Evolutionary conservation across 169 alveolate genomes (phyloP).

Genomic region (Plasmodium gallinaceum): DNA sequence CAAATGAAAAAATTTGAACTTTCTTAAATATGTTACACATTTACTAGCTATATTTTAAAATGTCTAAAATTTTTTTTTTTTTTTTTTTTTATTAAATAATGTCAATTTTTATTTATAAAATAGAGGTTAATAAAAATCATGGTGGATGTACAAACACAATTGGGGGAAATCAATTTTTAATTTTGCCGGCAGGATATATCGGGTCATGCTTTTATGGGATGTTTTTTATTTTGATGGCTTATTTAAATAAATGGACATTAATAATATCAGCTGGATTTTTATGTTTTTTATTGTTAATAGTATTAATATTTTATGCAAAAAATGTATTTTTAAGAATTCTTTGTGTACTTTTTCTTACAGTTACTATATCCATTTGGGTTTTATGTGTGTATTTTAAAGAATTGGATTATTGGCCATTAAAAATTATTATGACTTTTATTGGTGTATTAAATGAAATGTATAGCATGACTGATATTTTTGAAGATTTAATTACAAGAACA

Average conservation of each 20-base stretch:
- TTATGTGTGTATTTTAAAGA: conserved; percentile 68
- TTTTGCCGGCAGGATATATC: conserved; percentile 85
- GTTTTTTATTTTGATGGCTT: conserved; percentile 80
- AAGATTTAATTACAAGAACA: conserved; percentile 81
- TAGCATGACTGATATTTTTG: conserved; percentile 81
- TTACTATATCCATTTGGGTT: conserved; percentile 76
- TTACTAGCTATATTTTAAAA: conserved; percentile 3
- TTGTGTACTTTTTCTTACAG: conserved; percentile 75
- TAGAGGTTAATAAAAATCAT: conserved; percentile 83
- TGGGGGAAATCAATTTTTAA: conserved; percentile 79
- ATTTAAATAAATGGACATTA: conserved; percentile 80
- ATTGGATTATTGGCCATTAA: conserved; percentile 79
- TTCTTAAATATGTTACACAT: not conserved
- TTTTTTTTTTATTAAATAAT: too few relatives aligned
- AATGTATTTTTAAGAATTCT: conserved; percentile 78
- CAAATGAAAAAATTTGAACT: not conserved
- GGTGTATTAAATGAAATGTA: conserved; percentile 83
- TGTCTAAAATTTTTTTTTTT: too few relatives aligned
- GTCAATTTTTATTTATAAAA: too few relatives aligned
- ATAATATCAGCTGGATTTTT: conserved; percentile 78
- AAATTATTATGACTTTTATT: conserved; percentile 79
- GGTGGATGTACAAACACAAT: conserved; percentile 84
- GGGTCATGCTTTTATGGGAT: conserved; percentile 85
- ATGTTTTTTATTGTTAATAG: conserved; percentile 80
- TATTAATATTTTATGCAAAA: conserved; percentile 78